These are phyloP conservation scores for Solanum corneliomulleri DNA, from an alignment of 257 asterid species.

Conservation along the genomic window DNA sequence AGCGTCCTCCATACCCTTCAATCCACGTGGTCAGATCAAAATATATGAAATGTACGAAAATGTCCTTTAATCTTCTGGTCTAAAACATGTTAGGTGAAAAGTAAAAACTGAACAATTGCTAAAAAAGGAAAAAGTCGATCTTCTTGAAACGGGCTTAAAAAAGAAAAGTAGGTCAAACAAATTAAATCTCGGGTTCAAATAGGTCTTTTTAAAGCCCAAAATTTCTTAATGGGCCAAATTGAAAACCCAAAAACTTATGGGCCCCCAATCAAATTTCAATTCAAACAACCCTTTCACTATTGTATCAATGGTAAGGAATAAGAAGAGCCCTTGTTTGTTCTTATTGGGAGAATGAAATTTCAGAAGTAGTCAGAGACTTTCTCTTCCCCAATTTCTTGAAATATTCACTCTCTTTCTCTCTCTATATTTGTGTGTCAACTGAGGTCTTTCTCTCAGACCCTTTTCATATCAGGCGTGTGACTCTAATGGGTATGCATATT, in stretches of 20 bases:
- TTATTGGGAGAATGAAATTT: constrained; percentile 7
- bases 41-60: background rate
- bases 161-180: background rate
- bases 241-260: background rate
- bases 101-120: background rate
- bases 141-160: background rate
- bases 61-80: background rate
- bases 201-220: background rate
- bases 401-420: background rate
- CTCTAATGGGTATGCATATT: background rate
- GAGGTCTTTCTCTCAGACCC: background rate
- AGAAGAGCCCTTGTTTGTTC: background rate
- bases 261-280: background rate
- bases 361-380: background rate
- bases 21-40: background rate
- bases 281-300: background rate
- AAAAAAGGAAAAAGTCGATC: background rate
- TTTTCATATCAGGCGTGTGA: background rate
- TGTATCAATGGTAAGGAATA: background rate
- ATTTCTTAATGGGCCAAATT: background rate
- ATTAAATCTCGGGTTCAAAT: background rate
- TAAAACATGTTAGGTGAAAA: background rate
- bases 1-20: background rate
- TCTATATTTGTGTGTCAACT: background rate
- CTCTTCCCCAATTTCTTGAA: background rate